These are phyloP conservation scores for Penicillium arizonense DNA, from an alignment of 495 filamentous ascomycete genomes.

Conservation along the genomic window DNA sequence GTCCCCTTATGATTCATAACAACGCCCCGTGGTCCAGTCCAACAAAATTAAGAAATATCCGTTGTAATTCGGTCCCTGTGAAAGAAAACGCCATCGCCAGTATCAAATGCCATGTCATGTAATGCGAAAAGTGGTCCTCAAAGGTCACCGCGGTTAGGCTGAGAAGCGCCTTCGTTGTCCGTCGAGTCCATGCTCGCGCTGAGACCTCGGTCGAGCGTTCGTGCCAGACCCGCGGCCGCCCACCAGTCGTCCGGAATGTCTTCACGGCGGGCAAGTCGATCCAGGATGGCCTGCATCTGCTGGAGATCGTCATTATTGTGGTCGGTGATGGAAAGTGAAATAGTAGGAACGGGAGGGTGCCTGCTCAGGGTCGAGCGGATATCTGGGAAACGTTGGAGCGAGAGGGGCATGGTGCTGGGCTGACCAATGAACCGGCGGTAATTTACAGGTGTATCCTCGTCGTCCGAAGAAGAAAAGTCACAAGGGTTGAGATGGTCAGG, in stretches of 20 bases:
- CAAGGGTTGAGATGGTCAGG: constrained; percentile 43
- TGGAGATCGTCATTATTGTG: constrained; percentile 45
- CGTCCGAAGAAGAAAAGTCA: constrained; percentile 39
- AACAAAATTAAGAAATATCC: too few species aligned
- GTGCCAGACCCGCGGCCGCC: constrained; percentile 66
- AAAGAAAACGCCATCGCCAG: constrained; percentile 1
- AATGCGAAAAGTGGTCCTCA: constrained; percentile 2
- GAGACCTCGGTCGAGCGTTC: constrained; percentile 43
- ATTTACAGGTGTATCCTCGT: constrained; percentile 22
- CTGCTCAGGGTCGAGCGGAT: constrained; percentile 36
- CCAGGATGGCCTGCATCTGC: constrained; percentile 67
- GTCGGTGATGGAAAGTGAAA: constrained; percentile 36
- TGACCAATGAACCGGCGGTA: constrained; percentile 6
- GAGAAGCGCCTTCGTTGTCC: constrained; percentile 17
- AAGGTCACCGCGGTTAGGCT: background rate
- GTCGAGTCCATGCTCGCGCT: constrained; percentile 23
- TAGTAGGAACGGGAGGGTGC: constrained; percentile 39
- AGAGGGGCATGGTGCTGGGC: constrained; percentile 11
- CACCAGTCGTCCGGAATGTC: constrained; percentile 79
- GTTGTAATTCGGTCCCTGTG: background rate
- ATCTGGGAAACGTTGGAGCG: constrained; percentile 26
- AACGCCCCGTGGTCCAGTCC: background rate
- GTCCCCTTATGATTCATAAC: too few species aligned
- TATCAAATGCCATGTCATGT: background rate
- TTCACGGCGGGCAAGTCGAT: constrained; percentile 60